Base-by-base conservation (phyloP, 225 moss, liverwort and hornwort species). In the Physcomitrellopsis africana region DNA sequence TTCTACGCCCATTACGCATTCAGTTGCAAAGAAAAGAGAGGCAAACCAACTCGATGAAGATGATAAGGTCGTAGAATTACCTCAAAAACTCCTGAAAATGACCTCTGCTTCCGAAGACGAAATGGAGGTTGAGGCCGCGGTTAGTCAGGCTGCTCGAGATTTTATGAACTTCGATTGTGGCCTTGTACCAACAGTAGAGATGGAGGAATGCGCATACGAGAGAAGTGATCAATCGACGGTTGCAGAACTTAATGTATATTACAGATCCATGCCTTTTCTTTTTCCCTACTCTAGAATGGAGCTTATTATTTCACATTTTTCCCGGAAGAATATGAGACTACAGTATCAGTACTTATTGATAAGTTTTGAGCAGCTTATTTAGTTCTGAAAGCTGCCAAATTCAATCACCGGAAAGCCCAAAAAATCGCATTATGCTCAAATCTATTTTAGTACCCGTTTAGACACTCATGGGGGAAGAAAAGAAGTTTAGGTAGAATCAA, bases 81-180 rank as follows among this genome's bases (percentile, higher is more conserved):
- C 85, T 59, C 77, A 56, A 45, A 87, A 85, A 45, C 37, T 87
- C 17, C 52, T 82, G 24, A 85, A 87, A 61, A 11, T 77, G 68
- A 69, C 71, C 45, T 48, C 26, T 22, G 51, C 66, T 63, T 58
- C 20, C 24, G 60, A 76, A 65, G 75, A 85, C 51, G 65, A 78
- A 11, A 85, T 82, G 85, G 85, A 87, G 45, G 80, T 80, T 14
- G 87, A 85, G 68, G 56, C 56, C 69, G 51, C 17, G 8, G 69
- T 76, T 24, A 46, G 45, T 42, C 53, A 64, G 24, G 73, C 69
- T 65, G 60, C 80, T 49, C 67, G 63, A 56, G 82, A 85, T 77
- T 78, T 76, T 55, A 87, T 85, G 82, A 80, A 85, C 55, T 72
- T 87, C 56, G 80, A 87, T 47, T 80, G 51, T 69, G 51, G 72